Base-by-base conservation (phyloP, 306 rosid species). In the Mimosa pudica region DNA sequence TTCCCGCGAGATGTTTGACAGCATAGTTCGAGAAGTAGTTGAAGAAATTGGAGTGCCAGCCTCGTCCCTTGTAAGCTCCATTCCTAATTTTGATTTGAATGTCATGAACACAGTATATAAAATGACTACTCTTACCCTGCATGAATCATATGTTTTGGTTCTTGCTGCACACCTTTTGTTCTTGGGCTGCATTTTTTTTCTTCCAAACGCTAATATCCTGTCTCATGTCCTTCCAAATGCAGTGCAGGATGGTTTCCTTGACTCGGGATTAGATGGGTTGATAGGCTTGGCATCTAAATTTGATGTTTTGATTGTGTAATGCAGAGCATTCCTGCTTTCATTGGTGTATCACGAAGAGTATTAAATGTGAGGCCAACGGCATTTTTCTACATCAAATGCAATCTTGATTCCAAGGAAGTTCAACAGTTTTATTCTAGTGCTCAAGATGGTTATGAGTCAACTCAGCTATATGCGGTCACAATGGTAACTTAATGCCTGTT, bases 1-100 rank as follows among this genome's bases (percentile, higher is more conserved):
- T 86, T 91, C 97, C 68, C 77, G 13, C 52, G 98, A 91, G 88
- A 92, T 91, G 97, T 93, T 95, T 84, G 93, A 91, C 80, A 93
- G 99, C 88, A 91, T 91, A 79, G 86, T 91, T 65, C 93, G 92
- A 57, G 99, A 95, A 89, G 98, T 91, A 71, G 93, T 95, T 71
- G 98, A 95, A 88, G 98, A 93, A 89, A 95, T 92, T 78, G 99
- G 99, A 32, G 98, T 93, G 69, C 96, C 98, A 33, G 82, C 87
- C 10, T 85, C 84, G 74, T 90, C 96, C 85, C 97, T 95, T 81
- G 98, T 93, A 84, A 87, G 98, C 83, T 77, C 44, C 49, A 54
- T 52, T 73, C 10, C 35, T 81, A 41, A 49, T 74, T 78, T 78
- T 24, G 44, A 78, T 45, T 18, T 70, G 58, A 77, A 35, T n/a